phyloP scores from a whole-genome alignment of 2,329 filamentous ascomycete species.

The Aspergillus tubingensis region DNA sequence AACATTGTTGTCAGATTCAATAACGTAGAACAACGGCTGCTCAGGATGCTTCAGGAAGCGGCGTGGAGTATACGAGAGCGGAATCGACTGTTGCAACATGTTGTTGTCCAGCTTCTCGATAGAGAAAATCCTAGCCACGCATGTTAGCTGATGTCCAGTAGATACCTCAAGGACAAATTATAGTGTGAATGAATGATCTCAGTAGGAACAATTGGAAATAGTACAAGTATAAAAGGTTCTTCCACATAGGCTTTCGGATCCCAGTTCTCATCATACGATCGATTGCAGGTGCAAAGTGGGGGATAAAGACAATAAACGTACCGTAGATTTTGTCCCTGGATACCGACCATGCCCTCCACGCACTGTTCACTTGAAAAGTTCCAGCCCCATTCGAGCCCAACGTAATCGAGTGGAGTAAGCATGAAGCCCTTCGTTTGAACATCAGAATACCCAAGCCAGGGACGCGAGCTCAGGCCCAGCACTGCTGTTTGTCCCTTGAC shows the following conservation, averaged over 20 bases:
- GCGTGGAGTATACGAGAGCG: conserved; percentile 86
- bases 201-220: conserved; percentile 95
- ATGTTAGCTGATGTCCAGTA: conserved; percentile 6
- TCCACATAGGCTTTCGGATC: conserved; percentile 48
- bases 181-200: conserved; percentile 50
- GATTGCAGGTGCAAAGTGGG: conserved; percentile 35
- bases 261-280: conserved; percentile 50
- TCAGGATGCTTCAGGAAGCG: conserved; percentile 86
- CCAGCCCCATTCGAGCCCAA: conserved; percentile 88
- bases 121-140: conserved; percentile 71
- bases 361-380: conserved; percentile 96
- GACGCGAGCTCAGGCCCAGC: conserved; percentile 83
- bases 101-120: conserved; percentile 85
- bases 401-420: conserved; percentile 87
- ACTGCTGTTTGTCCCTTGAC: conserved; percentile 83
- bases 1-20: conserved; percentile 91
- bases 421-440: conserved; percentile 84
- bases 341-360: conserved; percentile 89
- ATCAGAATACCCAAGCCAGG: conserved; percentile 96
- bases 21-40: conserved; percentile 86
- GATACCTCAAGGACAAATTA: not conserved
- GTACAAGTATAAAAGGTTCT: conserved; percentile 44
- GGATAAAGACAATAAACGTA: conserved; percentile 50
- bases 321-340: conserved; percentile 85
- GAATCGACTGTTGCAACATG: conserved; percentile 80